Conservation (phyloP, 1,284 basidiomycete species). For the Rhizopogon parksii region DNA sequence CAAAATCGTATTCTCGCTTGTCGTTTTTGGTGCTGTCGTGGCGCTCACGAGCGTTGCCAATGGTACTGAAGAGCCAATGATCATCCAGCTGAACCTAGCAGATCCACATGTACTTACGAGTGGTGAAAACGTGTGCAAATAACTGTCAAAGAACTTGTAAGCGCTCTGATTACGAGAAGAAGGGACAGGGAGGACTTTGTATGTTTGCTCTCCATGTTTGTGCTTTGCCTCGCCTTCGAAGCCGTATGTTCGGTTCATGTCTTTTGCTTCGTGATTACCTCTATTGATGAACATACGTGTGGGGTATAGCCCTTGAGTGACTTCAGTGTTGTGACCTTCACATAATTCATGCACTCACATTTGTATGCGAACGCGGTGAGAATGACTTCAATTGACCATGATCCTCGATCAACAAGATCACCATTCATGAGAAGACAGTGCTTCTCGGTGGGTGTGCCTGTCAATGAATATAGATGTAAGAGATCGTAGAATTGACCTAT, state of each 20-base stretch:
- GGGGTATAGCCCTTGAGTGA: slow-evolving; percentile 73
- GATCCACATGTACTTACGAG: slow-evolving; percentile 46
- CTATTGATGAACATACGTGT: slow-evolving; percentile 85
- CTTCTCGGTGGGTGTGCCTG: slow-evolving; percentile 74
- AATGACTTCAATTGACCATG: slow-evolving; percentile 96
- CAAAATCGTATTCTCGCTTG: slow-evolving; percentile 53
- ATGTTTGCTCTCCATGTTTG: slow-evolving; percentile 89
- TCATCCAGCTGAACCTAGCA: background rate
- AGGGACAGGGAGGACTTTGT: slow-evolving; percentile 47
- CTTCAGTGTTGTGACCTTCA: slow-evolving; percentile 11
- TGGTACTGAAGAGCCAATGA: slow-evolving; percentile 54
- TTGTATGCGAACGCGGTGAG: slow-evolving; percentile 94
- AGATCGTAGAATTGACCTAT: slow-evolving; percentile 93
- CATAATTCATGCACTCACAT: slow-evolving; percentile 46
- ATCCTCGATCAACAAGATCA: slow-evolving; percentile 95
- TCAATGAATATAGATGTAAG: slow-evolving; percentile 80
- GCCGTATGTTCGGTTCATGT: slow-evolving; percentile 85
- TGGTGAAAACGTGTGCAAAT: slow-evolving; percentile 88
- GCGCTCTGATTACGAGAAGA: background rate
- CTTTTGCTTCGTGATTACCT: slow-evolving; percentile 96
- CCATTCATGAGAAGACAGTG: slow-evolving; percentile 92
- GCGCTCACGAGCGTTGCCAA: slow-evolving; percentile 82
- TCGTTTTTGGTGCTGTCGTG: slow-evolving; percentile 51
- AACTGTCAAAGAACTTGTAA: slow-evolving; percentile 44
- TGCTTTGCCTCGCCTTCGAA: slow-evolving; percentile 97